phyloP scores from a whole-genome alignment of 2,329 filamentous ascomycete genomes.

The Fusarium domesticum region DNA sequence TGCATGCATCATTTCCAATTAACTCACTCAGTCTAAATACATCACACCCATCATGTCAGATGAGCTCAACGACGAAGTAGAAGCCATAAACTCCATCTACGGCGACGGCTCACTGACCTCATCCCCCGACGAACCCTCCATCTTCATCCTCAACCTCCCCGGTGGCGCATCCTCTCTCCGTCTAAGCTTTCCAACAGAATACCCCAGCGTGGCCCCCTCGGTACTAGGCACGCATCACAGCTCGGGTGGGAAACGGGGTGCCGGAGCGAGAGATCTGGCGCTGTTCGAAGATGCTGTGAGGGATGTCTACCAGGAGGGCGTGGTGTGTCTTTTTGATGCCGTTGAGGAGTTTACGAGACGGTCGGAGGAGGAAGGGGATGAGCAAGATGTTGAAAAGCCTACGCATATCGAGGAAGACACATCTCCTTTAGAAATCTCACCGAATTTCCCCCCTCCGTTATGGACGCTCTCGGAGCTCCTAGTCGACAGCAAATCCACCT shows the following conservation, averaged over 20 bases:
- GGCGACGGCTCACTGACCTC: slow-evolving; percentile 60
- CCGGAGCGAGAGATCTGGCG: slow-evolving; percentile 67
- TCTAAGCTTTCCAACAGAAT: slow-evolving; percentile 67
- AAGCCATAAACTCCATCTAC: slow-evolving; percentile 83
- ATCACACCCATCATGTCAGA: slow-evolving; percentile 46
- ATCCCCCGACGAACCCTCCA: slow-evolving; percentile 30
- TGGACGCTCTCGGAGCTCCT: slow-evolving; percentile 76
- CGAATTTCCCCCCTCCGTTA: slow-evolving; percentile 26
- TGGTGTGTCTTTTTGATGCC: slow-evolving; percentile 88
- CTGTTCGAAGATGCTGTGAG: slow-evolving; percentile 65
- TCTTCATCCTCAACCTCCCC: slow-evolving; percentile 66
- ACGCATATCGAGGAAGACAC: slow-evolving; percentile 11
- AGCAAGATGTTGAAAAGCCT: slow-evolving; percentile 21
- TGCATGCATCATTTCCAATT: neutral
- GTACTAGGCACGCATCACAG: slow-evolving; percentile 80
- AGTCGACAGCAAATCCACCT: slow-evolving; percentile 81
- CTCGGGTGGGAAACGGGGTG: slow-evolving; percentile 68
- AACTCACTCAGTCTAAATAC: neutral
- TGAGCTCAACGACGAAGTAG: slow-evolving; percentile 69
- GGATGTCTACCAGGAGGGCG: slow-evolving; percentile 66
- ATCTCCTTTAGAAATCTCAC: too few relatives aligned
- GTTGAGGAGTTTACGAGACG: slow-evolving; percentile 66
- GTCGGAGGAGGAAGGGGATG: slow-evolving; percentile 33
- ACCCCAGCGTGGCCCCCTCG: slow-evolving; percentile 70
- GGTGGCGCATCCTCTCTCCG: slow-evolving; percentile 56